Percentiles rank a stretch among this genome's conserved stretches.
These are phyloP conservation scores for Aspergillus ibericus DNA, from an alignment of 2,329 filamentous ascomycete genomes.

Conservation along the genomic window DNA sequence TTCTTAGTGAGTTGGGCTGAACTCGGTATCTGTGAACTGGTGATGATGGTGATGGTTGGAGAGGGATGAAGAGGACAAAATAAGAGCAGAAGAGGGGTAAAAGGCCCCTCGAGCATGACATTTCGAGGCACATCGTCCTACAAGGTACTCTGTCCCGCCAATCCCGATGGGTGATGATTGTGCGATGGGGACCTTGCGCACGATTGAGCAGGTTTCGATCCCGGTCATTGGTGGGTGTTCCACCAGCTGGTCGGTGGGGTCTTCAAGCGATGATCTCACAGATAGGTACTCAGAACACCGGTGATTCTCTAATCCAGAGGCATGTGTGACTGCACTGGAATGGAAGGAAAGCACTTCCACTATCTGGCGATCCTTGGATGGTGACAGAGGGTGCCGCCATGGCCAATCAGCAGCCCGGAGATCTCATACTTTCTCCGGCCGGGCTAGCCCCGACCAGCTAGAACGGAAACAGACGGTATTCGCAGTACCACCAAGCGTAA, in stretches of 20 bases:
- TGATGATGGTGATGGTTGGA: background rate
- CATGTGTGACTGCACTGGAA: background rate
- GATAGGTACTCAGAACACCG: background rate
- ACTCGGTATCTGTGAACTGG: background rate
- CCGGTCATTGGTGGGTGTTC: background rate
- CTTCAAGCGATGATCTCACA: background rate
- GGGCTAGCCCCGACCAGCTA: background rate
- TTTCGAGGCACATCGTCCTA: background rate
- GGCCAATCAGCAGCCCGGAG: background rate
- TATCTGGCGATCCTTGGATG: background rate
- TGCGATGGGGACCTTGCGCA: conserved; percentile 6
- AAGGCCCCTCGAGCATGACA: background rate
- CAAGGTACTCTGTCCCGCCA: conserved; percentile 8
- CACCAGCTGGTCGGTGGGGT: background rate
- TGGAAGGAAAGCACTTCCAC: background rate
- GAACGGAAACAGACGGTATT: background rate
- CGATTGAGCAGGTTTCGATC: conserved; percentile 11
- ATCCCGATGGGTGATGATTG: background rate
- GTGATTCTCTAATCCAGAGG: too few relatives aligned
- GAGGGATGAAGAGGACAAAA: background rate
- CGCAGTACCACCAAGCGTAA: background rate
- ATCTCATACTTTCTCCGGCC: background rate
- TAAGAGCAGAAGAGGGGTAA: background rate
- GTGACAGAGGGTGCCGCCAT: background rate
- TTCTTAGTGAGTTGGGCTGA: background rate